phyloP scores from a whole-genome alignment of 208 protist genomes.

The Histomonas meleagridis region DNA sequence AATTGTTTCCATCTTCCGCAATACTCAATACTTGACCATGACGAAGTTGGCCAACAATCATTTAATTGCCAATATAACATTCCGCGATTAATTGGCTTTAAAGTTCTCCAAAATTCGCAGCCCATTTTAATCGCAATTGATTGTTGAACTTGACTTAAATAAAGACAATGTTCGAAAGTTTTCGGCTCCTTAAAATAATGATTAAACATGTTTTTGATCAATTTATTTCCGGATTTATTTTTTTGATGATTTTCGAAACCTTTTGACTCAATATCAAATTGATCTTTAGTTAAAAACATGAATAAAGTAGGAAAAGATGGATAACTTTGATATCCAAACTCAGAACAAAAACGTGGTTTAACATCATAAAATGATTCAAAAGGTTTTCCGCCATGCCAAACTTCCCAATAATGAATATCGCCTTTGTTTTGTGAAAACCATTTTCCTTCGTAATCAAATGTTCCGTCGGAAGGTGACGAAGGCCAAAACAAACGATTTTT shows the following conservation, averaged over 20 bases:
- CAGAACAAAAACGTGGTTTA: constrained; percentile 6
- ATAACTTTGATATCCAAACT: constrained; percentile 28
- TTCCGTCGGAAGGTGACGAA: background rate
- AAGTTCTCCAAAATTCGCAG: background rate
- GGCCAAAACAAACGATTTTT: background rate
- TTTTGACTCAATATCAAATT: background rate
- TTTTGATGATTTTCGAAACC: background rate
- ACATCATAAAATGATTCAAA: background rate
- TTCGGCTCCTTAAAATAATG: background rate
- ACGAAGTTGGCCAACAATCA: constrained; percentile 16
- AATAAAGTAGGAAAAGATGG: background rate
- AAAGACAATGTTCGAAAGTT: background rate
- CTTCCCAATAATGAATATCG: constrained; percentile 32
- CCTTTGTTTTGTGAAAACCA: background rate
- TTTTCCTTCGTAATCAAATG: background rate
- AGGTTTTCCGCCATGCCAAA: background rate
- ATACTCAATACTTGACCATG: background rate
- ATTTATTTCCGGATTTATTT: background rate
- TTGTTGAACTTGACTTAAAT: background rate
- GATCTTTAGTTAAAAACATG: background rate
- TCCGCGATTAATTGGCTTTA: background rate
- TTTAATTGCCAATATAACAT: background rate
- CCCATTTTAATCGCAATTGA: background rate
- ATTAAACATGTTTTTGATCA: background rate
- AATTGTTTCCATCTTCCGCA: background rate